Evolutionary conservation across 1,284 basidiomycete species (phyloP).

Genomic region (Apiotrichum siamense): DNA sequence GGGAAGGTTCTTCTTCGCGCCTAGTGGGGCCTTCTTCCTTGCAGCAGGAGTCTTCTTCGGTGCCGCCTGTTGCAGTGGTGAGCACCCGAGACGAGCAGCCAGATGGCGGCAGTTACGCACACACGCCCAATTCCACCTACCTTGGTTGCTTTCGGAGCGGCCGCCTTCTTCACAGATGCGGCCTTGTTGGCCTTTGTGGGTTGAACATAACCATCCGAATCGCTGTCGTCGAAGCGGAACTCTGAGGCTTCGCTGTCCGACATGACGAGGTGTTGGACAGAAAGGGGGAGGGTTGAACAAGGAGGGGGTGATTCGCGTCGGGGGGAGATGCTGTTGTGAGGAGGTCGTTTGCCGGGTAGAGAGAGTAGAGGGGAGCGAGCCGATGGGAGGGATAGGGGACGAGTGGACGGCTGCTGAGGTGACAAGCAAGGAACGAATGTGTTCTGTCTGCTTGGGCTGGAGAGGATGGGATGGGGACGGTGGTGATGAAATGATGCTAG

Average conservation of each 20-base stretch:
- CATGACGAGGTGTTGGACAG: constrained; percentile 22
- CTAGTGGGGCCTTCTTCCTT: constrained; percentile 46
- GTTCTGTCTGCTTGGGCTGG: too few species aligned
- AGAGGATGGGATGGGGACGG: too few species aligned
- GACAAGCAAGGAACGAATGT: too few species aligned
- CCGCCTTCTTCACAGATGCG: constrained; percentile 24
- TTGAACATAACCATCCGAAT: constrained; percentile 36
- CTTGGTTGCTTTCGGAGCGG: constrained; percentile 29
- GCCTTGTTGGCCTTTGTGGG: constrained; percentile 25
- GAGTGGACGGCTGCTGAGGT: too few species aligned
- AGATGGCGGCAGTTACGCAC: too few species aligned
- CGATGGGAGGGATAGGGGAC: too few species aligned
- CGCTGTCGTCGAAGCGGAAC: constrained; percentile 34
- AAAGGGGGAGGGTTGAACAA: background rate
- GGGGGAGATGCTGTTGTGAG: background rate
- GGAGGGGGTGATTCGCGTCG: too few species aligned
- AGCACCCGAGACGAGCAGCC: background rate
- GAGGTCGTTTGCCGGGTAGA: too few species aligned
- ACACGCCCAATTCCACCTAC: constrained; percentile 9
- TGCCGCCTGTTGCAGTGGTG: constrained; percentile 19
- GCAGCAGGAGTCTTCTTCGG: constrained; percentile 51
- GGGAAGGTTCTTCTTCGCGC: constrained; percentile 61
- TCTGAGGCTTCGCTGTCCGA: constrained; percentile 43
- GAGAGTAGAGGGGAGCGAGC: too few species aligned
- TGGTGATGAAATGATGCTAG: too few species aligned